Evolutionary conservation across 768 basidiomycete genomes (phyloP).

Genomic region (Pisolithus albus): DNA sequence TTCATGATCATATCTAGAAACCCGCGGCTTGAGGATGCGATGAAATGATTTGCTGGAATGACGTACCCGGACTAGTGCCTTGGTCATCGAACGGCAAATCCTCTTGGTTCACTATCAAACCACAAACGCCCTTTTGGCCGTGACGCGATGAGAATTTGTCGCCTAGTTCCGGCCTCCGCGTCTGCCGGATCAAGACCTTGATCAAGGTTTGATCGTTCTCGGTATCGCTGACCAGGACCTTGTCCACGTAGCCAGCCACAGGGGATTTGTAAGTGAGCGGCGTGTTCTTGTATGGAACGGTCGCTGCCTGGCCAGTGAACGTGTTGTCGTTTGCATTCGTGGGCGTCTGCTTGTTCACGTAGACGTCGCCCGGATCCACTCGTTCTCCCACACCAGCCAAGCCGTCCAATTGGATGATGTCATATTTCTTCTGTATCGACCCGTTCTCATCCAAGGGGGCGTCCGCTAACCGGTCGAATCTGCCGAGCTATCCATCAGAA

Average conservation of each 20-base stretch:
- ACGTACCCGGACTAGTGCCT: conserved; percentile 82
- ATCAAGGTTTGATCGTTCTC: conserved; percentile 95
- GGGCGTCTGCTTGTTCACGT: conserved; percentile 96
- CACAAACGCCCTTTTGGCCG: conserved; percentile 98
- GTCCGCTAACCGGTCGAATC: conserved; percentile 91
- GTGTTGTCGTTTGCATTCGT: conserved; percentile 90
- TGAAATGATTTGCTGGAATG: background rate
- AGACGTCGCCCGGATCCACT: conserved; percentile 87
- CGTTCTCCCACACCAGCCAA: conserved; percentile 93
- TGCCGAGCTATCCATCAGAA: conserved; percentile 21
- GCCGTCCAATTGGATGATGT: conserved; percentile 88
- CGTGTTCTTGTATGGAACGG: conserved; percentile 84
- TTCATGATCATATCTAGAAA: conserved; percentile 95
- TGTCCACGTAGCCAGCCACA: conserved; percentile 91
- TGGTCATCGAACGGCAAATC: conserved; percentile 99
- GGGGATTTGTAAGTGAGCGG: conserved; percentile 94
- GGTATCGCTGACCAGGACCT: conserved; percentile 94
- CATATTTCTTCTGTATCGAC: conserved; percentile 73
- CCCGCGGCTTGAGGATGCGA: conserved; percentile 10
- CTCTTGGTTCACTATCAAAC: conserved; percentile 96
- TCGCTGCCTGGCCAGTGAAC: conserved; percentile 75
- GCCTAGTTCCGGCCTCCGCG: conserved; percentile 90
- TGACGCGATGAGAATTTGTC: conserved; percentile 99
- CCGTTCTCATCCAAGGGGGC: conserved; percentile 84
- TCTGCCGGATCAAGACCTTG: conserved; percentile 96